A percentile compares a stretch with the other conserved stretches of the same genome.
Conservation (phyloP, 1,284 basidiomycete species). For the Leccinum insolens region DNA sequence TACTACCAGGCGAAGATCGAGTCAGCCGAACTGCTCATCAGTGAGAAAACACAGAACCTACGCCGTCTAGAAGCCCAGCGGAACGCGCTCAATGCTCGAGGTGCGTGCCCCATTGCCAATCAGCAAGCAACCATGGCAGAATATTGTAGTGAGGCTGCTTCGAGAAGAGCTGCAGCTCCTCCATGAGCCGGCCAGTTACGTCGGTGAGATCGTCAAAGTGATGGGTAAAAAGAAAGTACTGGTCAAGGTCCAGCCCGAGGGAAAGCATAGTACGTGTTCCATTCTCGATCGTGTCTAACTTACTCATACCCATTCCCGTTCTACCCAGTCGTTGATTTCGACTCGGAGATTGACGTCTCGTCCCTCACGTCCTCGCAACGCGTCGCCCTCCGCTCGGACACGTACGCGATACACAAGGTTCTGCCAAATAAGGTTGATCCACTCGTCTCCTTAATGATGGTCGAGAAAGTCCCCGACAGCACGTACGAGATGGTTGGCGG, state of each 20-base stretch:
- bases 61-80: constrained; percentile 95
- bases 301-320: background rate
- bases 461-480: constrained; percentile 99
- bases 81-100: constrained; percentile 95
- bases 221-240: constrained; percentile 99
- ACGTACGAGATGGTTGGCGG: constrained; percentile 99
- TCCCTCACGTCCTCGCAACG: constrained; percentile 87
- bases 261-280: constrained; percentile 85
- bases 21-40: constrained; percentile 88
- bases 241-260: constrained; percentile 98
- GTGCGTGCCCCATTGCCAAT: constrained; percentile 44
- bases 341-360: constrained; percentile 84
- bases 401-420: constrained; percentile 93
- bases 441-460: constrained; percentile 98
- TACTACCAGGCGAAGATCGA: constrained; percentile 99
- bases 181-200: constrained; percentile 97
- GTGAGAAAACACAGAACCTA: constrained; percentile 96
- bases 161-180: constrained; percentile 94
- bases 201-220: constrained; percentile 97
- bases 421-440: constrained; percentile 96
- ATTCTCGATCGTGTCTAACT: background rate
- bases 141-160: constrained; percentile 71
- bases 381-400: constrained; percentile 95
- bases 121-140: background rate
- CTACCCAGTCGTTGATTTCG: constrained; percentile 87